These are phyloP conservation scores for Elongisporangium undulatum DNA, from an alignment of 352 stramenopile genomes.

Conservation along the genomic window DNA sequence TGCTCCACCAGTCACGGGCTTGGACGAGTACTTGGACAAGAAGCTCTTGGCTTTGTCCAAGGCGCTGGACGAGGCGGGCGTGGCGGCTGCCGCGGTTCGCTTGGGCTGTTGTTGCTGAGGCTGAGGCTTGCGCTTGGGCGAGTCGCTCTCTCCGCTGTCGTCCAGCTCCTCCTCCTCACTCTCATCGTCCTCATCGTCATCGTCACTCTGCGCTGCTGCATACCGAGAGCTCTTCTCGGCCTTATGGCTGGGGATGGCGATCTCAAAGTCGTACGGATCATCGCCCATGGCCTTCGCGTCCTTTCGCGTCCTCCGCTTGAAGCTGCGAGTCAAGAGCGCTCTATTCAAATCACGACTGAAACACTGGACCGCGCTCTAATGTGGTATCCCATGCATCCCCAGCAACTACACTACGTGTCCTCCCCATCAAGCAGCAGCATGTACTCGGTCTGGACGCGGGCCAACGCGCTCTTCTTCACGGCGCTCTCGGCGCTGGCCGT, in stretches of 20 bases:
- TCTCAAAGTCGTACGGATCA: slow-evolving; percentile 48
- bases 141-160: slow-evolving; percentile 8
- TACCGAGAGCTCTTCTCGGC: not conserved
- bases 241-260: slow-evolving; percentile 26
- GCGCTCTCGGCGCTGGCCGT: slow-evolving; percentile 70
- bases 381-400: not conserved
- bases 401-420: not conserved
- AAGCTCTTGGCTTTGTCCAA: slow-evolving; percentile 72
- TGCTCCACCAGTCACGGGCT: slow-evolving; percentile 2
- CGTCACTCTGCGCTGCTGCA: slow-evolving; percentile 4
- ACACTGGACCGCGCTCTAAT: not conserved
- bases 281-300: slow-evolving; percentile 8
- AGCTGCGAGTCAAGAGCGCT: not conserved
- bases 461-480: slow-evolving; percentile 80
- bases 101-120: slow-evolving; percentile 10
- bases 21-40: slow-evolving; percentile 66
- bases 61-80: slow-evolving; percentile 17
- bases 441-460: slow-evolving; percentile 85
- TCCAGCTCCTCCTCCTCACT: slow-evolving; percentile 1
- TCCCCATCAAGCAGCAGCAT: slow-evolving; percentile 23
- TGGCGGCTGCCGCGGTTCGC: slow-evolving; percentile 1
- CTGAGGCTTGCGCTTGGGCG: slow-evolving; percentile 12
- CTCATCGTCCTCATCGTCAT: slow-evolving; percentile 4
- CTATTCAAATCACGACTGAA: not conserved
- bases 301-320: not conserved